Base-by-base conservation (phyloP, 1,284 basidiomycete genomes). In the Trichosporon faecale region DNA sequence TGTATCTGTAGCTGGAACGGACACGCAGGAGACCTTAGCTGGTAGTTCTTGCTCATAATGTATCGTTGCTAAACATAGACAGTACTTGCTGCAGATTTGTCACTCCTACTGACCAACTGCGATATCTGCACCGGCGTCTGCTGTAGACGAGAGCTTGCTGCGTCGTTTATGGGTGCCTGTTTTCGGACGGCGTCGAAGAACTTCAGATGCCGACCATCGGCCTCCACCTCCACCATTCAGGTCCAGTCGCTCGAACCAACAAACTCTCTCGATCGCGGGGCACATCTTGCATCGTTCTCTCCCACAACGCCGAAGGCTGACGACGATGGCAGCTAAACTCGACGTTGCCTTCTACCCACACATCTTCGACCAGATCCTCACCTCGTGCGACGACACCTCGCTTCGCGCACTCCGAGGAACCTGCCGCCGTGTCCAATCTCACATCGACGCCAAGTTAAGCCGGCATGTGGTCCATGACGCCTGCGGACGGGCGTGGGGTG, bases 11-110 rank as follows among this genome's bases (percentile, higher is more conserved):
- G 44, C 44, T 37, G 35, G 18, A 44, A n/a, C 40, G 40, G 40
- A 61, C 29, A 31, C 27, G 27, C 57, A 61, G 57, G 57, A 61
- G 29, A 61, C 57, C 57, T 61, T 61, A n/a, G 16, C 3, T 61
- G 57, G 57, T 61, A 33, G 4, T 2, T 61, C 57, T 61, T 61
- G 57, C 14, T 29, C 5, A 5, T 61, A 27, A 61, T 61, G 57
- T 31, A 61, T 33, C 16, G 57, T 61, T 61, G 57, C 57, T n/a
- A 52, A 21, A 44, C 40, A 44, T n/a, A 44, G 9, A 14, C 35
- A 14, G 11, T 14, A 37, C 11, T 3, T 37, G 35, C 14, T 37
- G 35, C 12, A 37, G 12, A 37, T 37, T 8, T 37, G 35, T 37
- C 12, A 12, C 35, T 37, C n/a, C n/a, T 12, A 44, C 40, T 44